Evolutionary conservation across 1,139 yeast species (phyloP).

Genomic region (Kurtzmaniella quercitrusa): DNA sequence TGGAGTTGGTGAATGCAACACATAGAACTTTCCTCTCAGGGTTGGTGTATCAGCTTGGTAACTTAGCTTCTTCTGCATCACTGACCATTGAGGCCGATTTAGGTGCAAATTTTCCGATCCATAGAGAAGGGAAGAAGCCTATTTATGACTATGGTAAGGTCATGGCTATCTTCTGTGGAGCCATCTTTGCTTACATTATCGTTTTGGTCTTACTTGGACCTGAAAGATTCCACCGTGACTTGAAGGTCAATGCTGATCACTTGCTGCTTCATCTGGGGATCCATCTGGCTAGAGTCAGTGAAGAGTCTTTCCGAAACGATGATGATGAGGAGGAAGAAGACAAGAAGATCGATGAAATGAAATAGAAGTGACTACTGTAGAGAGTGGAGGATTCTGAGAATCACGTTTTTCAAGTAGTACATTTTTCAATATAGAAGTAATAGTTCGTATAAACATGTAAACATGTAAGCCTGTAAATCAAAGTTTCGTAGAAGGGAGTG

Average conservation of each 20-base stretch:
- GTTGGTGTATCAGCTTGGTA: slow-evolving; percentile 37
- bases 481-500: no score
- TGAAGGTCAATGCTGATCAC: slow-evolving; percentile 6
- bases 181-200: slow-evolving; percentile 28
- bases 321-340: slow-evolving; percentile 2
- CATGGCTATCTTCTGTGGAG: slow-evolving; percentile 37
- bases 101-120: slow-evolving; percentile 27
- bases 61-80: slow-evolving; percentile 33
- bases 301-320: neutral
- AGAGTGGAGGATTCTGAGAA: no score
- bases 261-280: slow-evolving; percentile 4
- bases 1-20: slow-evolving; percentile 33
- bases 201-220: slow-evolving; percentile 9
- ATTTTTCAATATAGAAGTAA: no score
- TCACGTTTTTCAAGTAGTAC: no score
- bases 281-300: slow-evolving; percentile 5
- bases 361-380: neutral
- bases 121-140: slow-evolving; percentile 14
- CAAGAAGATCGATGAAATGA: slow-evolving; percentile 3
- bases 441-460: no score
- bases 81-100: slow-evolving; percentile 33
- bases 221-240: slow-evolving; percentile 8
- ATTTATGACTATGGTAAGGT: slow-evolving; percentile 33
- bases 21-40: slow-evolving; percentile 35
- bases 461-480: no score